Evolutionary conservation across 2,329 filamentous ascomycete genomes (phyloP), one percentile per base, ranked within the genome.

Genomic region (Ascosphaera apis): DNA sequence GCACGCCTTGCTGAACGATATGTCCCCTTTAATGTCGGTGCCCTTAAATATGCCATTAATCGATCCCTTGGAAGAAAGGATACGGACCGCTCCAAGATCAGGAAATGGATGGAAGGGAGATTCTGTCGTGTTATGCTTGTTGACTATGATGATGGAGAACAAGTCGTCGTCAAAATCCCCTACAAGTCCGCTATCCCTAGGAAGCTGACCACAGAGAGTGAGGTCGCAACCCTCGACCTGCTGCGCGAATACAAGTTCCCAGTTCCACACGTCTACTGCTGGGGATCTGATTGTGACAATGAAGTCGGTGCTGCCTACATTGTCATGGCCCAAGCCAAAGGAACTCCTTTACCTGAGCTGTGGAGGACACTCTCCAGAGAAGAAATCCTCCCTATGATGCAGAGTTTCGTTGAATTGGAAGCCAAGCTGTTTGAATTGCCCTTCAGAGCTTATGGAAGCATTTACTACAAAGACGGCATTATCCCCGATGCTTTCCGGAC

Each of bases 301-400:
- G 28, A 49, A 32, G 54, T 53, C 25, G 54, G 54, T 2, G 51
- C 51, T 31, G 54, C 58, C 43, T 60, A 53, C 33, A 48, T 61
- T 15, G 49, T 60, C 15, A 54, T 57, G 47, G 55, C 54, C 37
- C 46, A 48, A 17, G 42, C 50, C 12, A 38, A 21, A 1, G 56
- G 56, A 9, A 41, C 41, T 4, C 45, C 47, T 2, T 35, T 56
- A 15, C 51, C 47, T 8, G 43, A 47, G 3, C 34, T 49, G 8
- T 57, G 53, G 55, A 47, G 41, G 34, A 30, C 34, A 4, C 33
- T 44, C 27, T 37, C 42, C 3, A 39, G 35, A 9, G 3, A 39
- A 19, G 27, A 38, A 18, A 37, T 43, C 18, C 23, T 40, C 12
- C 31, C 27, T 5, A 37, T 49, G 3, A 35, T 44, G 15, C 35